These are phyloP conservation scores for Aspergillus olivimuriae DNA, from an alignment of 495 filamentous ascomycete genomes.

Conservation along the genomic window DNA sequence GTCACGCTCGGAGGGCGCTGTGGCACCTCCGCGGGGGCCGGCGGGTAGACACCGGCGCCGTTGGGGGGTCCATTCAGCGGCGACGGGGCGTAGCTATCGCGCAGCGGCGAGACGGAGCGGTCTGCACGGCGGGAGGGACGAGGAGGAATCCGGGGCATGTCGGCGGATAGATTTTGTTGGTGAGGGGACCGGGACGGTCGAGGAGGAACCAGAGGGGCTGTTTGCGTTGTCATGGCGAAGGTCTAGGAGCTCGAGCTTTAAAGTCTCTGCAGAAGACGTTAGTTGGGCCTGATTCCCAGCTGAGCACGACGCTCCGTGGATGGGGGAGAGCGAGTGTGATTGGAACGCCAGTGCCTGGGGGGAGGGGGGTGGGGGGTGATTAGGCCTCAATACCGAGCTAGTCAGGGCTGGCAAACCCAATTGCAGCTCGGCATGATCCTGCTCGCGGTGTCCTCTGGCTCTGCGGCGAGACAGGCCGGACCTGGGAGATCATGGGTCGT, in stretches of 20 bases:
- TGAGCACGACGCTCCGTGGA: no score
- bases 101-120: conserved; percentile 70
- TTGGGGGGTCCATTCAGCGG: conserved; percentile 67
- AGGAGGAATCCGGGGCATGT: conserved; percentile 55
- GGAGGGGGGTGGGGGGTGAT: no score
- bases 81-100: conserved; percentile 74
- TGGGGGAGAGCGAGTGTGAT: no score
- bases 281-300: not conserved
- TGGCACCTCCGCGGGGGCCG: conserved; percentile 45
- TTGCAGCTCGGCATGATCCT: not conserved
- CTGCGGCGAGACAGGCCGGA: not conserved
- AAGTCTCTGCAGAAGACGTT: not conserved
- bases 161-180: conserved; percentile 24
- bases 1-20: conserved; percentile 67
- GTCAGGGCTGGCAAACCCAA: not conserved
- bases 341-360: no score
- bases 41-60: conserved; percentile 38
- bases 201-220: conserved; percentile 40
- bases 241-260: not conserved
- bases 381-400: no score
- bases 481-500: not conserved
- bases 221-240: conserved; percentile 40
- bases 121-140: conserved; percentile 66
- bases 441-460: not conserved
- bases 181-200: conserved; percentile 47